phyloP scores from a whole-genome alignment of 108 stramenopile species.

The Nitzschia putrida region DNA sequence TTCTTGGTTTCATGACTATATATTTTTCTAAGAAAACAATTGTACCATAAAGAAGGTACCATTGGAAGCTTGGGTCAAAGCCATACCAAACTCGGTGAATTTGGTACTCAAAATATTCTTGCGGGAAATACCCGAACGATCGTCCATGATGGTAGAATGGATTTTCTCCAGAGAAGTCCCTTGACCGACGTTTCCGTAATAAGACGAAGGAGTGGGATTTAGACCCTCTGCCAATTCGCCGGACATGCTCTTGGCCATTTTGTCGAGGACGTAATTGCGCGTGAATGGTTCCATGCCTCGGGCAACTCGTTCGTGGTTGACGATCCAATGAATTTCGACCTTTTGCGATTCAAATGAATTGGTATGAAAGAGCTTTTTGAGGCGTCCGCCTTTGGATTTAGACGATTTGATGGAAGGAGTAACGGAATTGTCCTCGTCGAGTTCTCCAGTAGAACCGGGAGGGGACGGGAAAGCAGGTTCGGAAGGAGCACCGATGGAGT shows the following conservation, averaged over 20 bases:
- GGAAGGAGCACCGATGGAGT: conserved; percentile 1
- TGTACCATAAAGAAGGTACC: conserved; percentile 8
- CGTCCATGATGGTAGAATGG: conserved; percentile 30
- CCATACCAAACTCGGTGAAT: conserved; percentile 30
- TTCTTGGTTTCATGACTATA: no score
- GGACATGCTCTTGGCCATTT: conserved; percentile 15
- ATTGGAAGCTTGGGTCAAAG: conserved; percentile 7
- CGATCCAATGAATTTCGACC: conserved; percentile 13
- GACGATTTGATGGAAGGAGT: background rate
- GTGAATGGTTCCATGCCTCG: conserved; percentile 16
- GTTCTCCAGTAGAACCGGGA: background rate
- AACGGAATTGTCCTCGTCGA: background rate
- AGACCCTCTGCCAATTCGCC: conserved; percentile 16
- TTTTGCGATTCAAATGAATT: background rate
- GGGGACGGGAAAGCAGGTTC: background rate
- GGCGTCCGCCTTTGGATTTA: background rate
- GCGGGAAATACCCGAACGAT: conserved; percentile 20
- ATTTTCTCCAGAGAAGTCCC: conserved; percentile 13
- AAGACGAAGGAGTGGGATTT: conserved; percentile 11
- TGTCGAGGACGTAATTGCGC: conserved; percentile 19
- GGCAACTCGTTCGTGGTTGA: conserved; percentile 25
- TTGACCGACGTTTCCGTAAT: conserved; percentile 23
- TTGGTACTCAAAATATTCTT: conserved; percentile 28
- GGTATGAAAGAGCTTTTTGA: background rate
- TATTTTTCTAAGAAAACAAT: background rate